Conservation (phyloP, 106 monocot genomes). For the Hemerocallis citrina region DNA sequence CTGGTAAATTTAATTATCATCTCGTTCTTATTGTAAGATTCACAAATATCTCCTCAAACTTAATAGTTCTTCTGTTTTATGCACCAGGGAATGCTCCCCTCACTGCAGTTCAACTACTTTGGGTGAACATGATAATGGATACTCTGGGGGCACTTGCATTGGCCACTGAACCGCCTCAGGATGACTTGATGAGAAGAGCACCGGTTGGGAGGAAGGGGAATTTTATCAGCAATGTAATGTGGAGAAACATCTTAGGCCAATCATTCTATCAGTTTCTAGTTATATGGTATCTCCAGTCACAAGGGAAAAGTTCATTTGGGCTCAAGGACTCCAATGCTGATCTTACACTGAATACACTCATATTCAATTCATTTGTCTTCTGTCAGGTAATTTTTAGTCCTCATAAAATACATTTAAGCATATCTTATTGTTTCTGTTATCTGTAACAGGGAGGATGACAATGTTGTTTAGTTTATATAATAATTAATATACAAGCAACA, state of each 20-base stretch:
- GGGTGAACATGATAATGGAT: slow-evolving; percentile 84
- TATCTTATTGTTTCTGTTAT: too few species aligned
- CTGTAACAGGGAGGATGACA: too few species aligned
- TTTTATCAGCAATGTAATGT: slow-evolving; percentile 59
- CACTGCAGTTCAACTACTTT: slow-evolving; percentile 61
- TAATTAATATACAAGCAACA: too few species aligned
- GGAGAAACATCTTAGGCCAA: slow-evolving; percentile 61
- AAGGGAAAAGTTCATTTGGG: slow-evolving; percentile 35
- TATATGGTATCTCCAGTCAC: slow-evolving; percentile 60
- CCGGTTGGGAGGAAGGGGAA: slow-evolving; percentile 55
- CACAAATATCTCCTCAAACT: neutral
- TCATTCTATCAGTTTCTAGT: slow-evolving; percentile 50
- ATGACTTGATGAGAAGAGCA: slow-evolving; percentile 46
- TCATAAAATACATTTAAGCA: too few species aligned
- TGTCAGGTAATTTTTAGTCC: slow-evolving; percentile 55
- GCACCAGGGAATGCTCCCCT: slow-evolving; percentile 57
- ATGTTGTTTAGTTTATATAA: too few species aligned
- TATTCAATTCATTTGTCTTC: slow-evolving; percentile 70
- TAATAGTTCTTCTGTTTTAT: slow-evolving; percentile 6
- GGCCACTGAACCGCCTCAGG: slow-evolving; percentile 55
- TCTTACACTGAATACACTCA: slow-evolving; percentile 47
- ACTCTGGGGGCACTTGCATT: slow-evolving; percentile 68
- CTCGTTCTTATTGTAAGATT: too few species aligned
- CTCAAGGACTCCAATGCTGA: slow-evolving; percentile 29
- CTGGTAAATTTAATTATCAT: slow-evolving; percentile 18